Percentiles rank a stretch among this genome's conserved stretches.
Evolutionary conservation across 345 rosid species (phyloP).

Genomic region (Salix purpurea): DNA sequence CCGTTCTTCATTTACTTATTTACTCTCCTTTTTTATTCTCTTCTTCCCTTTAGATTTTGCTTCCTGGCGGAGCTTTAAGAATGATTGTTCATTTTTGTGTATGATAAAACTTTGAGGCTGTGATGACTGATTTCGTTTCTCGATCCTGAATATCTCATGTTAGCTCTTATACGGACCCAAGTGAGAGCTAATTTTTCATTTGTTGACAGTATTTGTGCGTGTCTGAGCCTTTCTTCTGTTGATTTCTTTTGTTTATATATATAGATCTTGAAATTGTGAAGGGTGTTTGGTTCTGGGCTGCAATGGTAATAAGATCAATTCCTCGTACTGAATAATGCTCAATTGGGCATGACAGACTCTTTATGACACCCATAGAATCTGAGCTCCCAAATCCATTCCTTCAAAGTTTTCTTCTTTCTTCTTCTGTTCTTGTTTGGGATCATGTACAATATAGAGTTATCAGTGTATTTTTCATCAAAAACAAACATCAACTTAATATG

Average conservation of each 20-base stretch:
- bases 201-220: conserved; percentile 55
- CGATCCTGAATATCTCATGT: conserved; percentile 34
- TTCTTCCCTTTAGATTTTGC: too few species aligned
- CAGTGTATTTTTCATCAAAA: too few species aligned
- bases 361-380: conserved; percentile 37
- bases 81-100: too few species aligned
- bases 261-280: background rate
- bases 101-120: conserved; percentile 11
- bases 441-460: too few species aligned
- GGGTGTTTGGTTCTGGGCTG: conserved; percentile 7
- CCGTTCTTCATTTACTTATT: too few species aligned
- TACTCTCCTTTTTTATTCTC: too few species aligned
- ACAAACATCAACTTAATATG: too few species aligned
- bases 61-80: too few species aligned
- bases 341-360: conserved; percentile 25
- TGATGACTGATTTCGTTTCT: conserved; percentile 37
- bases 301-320: conserved; percentile 27
- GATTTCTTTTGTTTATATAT: too few species aligned
- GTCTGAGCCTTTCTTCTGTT: conserved; percentile 37
- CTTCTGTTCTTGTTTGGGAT: background rate
- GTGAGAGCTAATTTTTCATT: background rate
- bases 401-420: background rate
- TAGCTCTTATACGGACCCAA: conserved; percentile 15
- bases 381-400: conserved; percentile 11
- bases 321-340: conserved; percentile 26